These are phyloP conservation scores for Hanseniaspora hatyaiensis DNA, from an alignment of 805 yeast genomes.

Conservation along the genomic window DNA sequence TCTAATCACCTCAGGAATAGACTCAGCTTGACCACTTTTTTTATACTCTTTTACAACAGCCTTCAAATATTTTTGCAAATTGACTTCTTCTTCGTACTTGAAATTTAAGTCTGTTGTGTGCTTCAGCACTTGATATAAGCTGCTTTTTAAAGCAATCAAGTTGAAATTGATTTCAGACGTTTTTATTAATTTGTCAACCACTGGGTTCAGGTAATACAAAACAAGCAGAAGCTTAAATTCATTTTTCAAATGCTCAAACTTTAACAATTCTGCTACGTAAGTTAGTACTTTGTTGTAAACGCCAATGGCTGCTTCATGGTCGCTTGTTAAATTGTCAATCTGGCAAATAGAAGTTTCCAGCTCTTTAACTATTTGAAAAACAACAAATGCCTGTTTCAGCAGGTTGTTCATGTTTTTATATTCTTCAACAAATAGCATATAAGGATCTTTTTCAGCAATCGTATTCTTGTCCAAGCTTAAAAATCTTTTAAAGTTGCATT, in stretches of 20 bases:
- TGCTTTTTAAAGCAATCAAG: neutral
- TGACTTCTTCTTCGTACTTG: neutral
- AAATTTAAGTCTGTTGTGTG: neutral
- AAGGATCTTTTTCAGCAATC: slow-evolving; percentile 1
- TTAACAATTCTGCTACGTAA: neutral
- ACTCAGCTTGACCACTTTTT: neutral
- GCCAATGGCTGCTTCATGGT: neutral
- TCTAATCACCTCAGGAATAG: neutral
- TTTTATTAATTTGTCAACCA: neutral
- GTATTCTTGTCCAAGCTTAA: neutral
- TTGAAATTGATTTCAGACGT: neutral
- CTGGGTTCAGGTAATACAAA: slow-evolving; percentile 5
- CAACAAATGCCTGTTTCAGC: slow-evolving; percentile 10
- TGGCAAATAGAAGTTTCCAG: neutral
- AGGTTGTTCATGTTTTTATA: slow-evolving; percentile 11
- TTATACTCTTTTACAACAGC: neutral
- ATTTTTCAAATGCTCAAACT: slow-evolving; percentile 1
- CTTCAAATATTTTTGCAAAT: neutral
- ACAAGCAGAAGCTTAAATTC: slow-evolving; percentile 2
- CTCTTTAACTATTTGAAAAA: slow-evolving; percentile 7
- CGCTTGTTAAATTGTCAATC: neutral
- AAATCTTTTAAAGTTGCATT: slow-evolving; percentile 4
- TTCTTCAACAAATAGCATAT: neutral
- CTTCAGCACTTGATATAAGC: neutral
- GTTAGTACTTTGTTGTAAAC: slow-evolving; percentile 2